Evolutionary conservation across 192 early-diverging fungal species (phyloP).

Genomic region (Dissophora ornata): DNA sequence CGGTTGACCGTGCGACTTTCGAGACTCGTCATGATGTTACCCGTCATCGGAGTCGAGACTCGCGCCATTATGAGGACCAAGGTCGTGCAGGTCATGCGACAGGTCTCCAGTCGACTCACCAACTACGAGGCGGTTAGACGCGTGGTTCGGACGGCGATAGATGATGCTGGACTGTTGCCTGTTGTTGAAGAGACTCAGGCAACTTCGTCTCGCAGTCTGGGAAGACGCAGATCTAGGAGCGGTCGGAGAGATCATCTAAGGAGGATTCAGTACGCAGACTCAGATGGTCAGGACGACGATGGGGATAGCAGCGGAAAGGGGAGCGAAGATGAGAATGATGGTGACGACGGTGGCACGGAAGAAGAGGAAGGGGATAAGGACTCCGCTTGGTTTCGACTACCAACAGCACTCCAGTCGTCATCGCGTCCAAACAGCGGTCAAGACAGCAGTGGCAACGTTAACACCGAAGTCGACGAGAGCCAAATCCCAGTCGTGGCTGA

Average conservation of each 20-base stretch:
- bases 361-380: neutral
- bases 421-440: neutral
- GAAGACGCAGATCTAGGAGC: neutral
- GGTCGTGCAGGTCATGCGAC: slow-evolving; percentile 26
- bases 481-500: slow-evolving; percentile 32
- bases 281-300: neutral
- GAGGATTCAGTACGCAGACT: slow-evolving; percentile 1
- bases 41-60: slow-evolving; percentile 32
- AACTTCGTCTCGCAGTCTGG: too few species aligned
- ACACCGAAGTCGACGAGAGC: slow-evolving; percentile 15
- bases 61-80: slow-evolving; percentile 22
- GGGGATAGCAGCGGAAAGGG: neutral
- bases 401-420: neutral
- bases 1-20: slow-evolving; percentile 17
- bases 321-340: neutral
- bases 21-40: slow-evolving; percentile 37
- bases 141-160: slow-evolving; percentile 25
- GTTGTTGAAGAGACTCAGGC: too few species aligned
- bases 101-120: slow-evolving; percentile 3
- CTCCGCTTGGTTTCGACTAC: slow-evolving; percentile 9
- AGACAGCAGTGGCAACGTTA: neutral
- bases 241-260: too few species aligned
- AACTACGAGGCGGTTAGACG: slow-evolving; percentile 12
- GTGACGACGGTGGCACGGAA: neutral
- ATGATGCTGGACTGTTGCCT: slow-evolving; percentile 24